Evolutionary conservation across 2,329 filamentous ascomycete genomes (phyloP), one percentile per base, ranked within the genome.

Genomic region (Cordyceps cicadae): DNA sequence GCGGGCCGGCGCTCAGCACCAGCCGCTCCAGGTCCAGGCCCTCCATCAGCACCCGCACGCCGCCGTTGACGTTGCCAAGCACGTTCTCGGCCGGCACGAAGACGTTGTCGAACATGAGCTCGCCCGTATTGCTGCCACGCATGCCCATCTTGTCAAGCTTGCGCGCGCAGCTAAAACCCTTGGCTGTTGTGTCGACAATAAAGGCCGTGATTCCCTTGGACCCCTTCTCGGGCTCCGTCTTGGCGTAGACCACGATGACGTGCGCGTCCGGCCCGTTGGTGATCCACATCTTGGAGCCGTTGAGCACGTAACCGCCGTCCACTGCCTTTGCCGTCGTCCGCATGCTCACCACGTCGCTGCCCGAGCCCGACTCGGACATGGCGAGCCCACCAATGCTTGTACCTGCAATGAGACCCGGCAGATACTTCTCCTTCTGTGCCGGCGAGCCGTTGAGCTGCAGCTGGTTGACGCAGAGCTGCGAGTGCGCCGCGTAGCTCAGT

Each of bases 131-230:
- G 67, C 89, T 94, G 62, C 94, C 94, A 61, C 94, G 85, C 94
- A 99, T 99, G 66, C 94, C 94, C 74, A 99, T 88, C 78, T 99
- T 97, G 80, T 97, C 93, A 19, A 97, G 85, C 76, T 97, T 97
- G 64, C 90, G 83, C 7, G 91, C 86, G 68, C 91, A 92, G 64
- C 86, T 88, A 78, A 97, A 97, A 49, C 94, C 93, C 43, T 85
- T 76, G 41, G 82, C 54, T 59, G 79, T 81, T 3, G 82, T 85
- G 67, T 95, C 87, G 45, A 97, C 89, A 39, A 99, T 81, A 76
- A 97, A 97, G 8, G 93, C 93, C 0, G 93, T 96, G 72, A 99
- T 96, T 61, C 94, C 94, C 76, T 93, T 96, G 65, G 88, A 90
- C 1, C 79, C 91, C 63, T 84, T 86, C 14, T 87, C 82, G 1